Conservation (phyloP, 2,329 filamentous ascomycete species). For the Stemphylium beticola region DNA sequence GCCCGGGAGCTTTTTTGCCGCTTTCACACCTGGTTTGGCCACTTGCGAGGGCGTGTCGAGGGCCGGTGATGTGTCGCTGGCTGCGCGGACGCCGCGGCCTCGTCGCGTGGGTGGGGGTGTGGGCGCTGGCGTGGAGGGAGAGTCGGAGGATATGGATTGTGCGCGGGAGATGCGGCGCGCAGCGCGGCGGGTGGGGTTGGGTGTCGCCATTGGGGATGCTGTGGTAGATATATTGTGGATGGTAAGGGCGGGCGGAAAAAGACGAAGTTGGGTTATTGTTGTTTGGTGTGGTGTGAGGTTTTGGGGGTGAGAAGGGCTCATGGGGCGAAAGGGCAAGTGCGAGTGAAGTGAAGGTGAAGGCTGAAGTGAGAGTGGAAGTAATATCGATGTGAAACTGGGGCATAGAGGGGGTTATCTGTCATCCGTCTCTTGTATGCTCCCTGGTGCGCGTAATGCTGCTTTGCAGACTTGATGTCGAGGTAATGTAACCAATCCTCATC, state of each 20-base stretch:
- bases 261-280: too few relatives aligned
- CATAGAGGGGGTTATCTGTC: too few relatives aligned
- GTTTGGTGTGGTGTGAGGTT: too few relatives aligned
- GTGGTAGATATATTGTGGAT: too few relatives aligned
- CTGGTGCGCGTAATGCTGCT: too few relatives aligned
- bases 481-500: too few relatives aligned
- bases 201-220: not conserved
- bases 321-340: too few relatives aligned
- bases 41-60: not conserved
- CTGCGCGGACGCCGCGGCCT: not conserved
- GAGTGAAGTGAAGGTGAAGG: not conserved
- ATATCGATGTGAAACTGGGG: too few relatives aligned
- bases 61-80: not conserved
- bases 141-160: conserved; percentile 9
- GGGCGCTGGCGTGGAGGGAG: not conserved
- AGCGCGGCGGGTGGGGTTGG: not conserved
- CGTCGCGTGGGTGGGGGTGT: conserved; percentile 3
- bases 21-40: not conserved
- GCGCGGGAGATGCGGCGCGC: conserved; percentile 7
- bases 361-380: not conserved
- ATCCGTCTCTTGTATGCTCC: too few relatives aligned
- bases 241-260: too few relatives aligned
- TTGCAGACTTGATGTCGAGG: too few relatives aligned
- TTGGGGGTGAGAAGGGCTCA: not conserved
- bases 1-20: not conserved